Percentiles rank a stretch among this genome's conserved stretches.
Conservation (phyloP, 805 yeast genomes). For the Myxozyma geophila region DNA sequence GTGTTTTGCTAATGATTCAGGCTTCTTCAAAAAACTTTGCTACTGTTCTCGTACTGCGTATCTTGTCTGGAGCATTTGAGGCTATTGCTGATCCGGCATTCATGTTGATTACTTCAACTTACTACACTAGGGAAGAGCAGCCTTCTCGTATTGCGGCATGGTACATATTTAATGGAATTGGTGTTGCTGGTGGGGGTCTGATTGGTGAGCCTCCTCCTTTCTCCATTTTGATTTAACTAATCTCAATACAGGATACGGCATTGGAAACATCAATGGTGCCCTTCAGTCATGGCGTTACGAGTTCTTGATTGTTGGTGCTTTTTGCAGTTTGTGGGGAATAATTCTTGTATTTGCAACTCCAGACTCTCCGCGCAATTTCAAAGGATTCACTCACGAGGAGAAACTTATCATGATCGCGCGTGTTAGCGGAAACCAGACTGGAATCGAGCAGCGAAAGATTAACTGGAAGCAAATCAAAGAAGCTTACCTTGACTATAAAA, state of each 20-base stretch:
- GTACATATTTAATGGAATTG: slow-evolving; percentile 44
- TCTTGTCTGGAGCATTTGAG: slow-evolving; percentile 58
- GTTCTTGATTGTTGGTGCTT: not conserved
- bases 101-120: slow-evolving; percentile 63
- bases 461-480: slow-evolving; percentile 60
- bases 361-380: slow-evolving; percentile 54
- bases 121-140: slow-evolving; percentile 51
- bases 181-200: slow-evolving; percentile 1
- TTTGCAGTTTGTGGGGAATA: not conserved
- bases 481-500: slow-evolving; percentile 53
- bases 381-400: slow-evolving; percentile 50
- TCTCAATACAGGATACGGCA: slow-evolving; percentile 6
- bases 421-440: slow-evolving; percentile 60
- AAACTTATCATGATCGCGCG: slow-evolving; percentile 55
- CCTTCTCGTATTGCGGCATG: slow-evolving; percentile 53
- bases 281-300: slow-evolving; percentile 1
- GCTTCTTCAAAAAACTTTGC: slow-evolving; percentile 45
- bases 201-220: not conserved
- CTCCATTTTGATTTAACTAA: no score
- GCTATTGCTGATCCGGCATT: slow-evolving; percentile 59
- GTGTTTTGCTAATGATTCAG: slow-evolving; percentile 39
- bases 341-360: slow-evolving; percentile 48
- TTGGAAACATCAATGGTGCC: slow-evolving; percentile 12
- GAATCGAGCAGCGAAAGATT: slow-evolving; percentile 60
- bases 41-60: slow-evolving; percentile 52